Conservation (phyloP, 345 rosid genomes). For the Euphorbia lathyris region DNA sequence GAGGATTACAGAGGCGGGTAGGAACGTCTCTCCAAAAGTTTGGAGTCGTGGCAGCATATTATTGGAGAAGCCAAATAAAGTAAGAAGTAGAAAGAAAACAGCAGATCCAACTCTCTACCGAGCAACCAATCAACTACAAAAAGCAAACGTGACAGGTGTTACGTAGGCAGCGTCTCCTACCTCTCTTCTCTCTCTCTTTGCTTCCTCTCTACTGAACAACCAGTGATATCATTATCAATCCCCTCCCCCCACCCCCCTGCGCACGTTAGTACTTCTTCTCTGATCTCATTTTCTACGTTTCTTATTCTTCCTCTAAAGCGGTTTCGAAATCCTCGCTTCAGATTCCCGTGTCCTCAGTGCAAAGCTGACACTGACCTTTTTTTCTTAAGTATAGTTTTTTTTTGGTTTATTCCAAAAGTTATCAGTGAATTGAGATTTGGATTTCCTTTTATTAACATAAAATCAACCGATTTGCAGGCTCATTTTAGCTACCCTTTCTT, state of each 20-base stretch:
- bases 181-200: background rate
- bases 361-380: background rate
- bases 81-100: background rate
- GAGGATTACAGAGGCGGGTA: no score
- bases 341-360: slow-evolving; percentile 18
- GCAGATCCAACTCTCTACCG: background rate
- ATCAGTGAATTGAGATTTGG: background rate
- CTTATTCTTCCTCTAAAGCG: background rate
- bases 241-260: slow-evolving; percentile 10
- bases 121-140: background rate
- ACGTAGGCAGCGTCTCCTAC: slow-evolving; percentile 9
- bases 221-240: background rate
- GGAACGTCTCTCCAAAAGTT: background rate
- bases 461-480: slow-evolving; percentile 4
- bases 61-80: background rate
- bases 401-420: background rate
- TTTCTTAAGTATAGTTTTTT: no score
- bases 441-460: background rate
- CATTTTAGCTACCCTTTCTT: slow-evolving; percentile 23
- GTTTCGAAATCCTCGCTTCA: slow-evolving; percentile 20
- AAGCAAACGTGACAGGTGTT: slow-evolving; percentile 12
- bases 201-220: background rate
- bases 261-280: slow-evolving; percentile 19
- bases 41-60: background rate
- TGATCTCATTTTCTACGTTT: background rate